phyloP scores from a whole-genome alignment of 1,139 yeast genomes.

The Entelexis sorbosivorans region DNA sequence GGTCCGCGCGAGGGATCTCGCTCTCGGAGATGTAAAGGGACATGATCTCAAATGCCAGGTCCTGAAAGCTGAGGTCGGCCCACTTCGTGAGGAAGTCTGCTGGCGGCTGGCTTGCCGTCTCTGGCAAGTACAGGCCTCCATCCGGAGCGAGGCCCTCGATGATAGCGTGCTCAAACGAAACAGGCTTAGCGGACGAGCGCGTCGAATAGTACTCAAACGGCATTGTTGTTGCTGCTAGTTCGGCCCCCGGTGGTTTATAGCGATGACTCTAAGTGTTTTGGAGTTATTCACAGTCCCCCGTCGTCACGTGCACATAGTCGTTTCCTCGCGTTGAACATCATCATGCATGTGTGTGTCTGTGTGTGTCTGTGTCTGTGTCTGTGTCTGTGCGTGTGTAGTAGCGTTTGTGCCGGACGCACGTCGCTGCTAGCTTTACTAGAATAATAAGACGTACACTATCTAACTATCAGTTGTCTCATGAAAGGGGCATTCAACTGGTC shows the following conservation, averaged over 20 bases:
- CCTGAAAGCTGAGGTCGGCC: constrained; percentile 67
- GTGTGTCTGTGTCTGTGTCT: too few relatives aligned
- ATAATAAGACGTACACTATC: neutral
- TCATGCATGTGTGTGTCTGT: too few relatives aligned
- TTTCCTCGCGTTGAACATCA: too few relatives aligned
- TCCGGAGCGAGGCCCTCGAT: constrained; percentile 91
- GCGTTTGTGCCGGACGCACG: too few relatives aligned
- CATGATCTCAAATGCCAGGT: constrained; percentile 77
- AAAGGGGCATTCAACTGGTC: neutral
- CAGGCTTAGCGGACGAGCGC: constrained; percentile 50
- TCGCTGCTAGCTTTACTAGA: too few relatives aligned
- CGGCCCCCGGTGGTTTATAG: neutral
- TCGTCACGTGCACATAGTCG: neutral
- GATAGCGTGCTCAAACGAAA: constrained; percentile 83
- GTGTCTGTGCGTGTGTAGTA: too few relatives aligned
- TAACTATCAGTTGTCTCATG: neutral
- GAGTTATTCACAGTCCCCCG: neutral
- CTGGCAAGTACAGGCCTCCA: constrained; percentile 90
- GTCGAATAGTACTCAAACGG: constrained; percentile 63
- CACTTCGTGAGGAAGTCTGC: constrained; percentile 51
- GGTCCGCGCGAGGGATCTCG: constrained; percentile 65
- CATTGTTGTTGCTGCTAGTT: constrained; percentile 8
- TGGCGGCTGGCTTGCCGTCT: constrained; percentile 62
- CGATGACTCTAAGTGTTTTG: neutral
- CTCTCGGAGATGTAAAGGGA: constrained; percentile 56